phyloP scores from a whole-genome alignment of 164 flowering plant species.

The Magnolia officinalis region DNA sequence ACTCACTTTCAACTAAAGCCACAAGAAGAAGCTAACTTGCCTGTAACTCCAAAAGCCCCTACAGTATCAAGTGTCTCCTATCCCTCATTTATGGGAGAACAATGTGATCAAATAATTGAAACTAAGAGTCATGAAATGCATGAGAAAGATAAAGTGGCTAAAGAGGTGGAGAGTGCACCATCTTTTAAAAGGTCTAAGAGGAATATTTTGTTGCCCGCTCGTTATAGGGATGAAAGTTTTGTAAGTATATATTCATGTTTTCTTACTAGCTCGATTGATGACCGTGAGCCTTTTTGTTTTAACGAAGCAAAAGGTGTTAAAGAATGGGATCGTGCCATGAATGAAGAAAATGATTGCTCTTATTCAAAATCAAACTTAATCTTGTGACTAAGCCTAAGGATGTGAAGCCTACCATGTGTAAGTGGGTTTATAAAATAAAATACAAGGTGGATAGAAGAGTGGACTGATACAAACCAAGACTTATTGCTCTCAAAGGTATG shows the following conservation, averaged over 20 bases:
- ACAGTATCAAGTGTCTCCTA: neutral
- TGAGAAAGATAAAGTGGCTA: neutral
- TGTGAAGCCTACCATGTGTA: neutral
- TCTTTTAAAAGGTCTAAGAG: neutral
- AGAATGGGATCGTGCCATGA: neutral
- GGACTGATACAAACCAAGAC: neutral
- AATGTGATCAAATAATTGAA: neutral
- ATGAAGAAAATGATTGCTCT: neutral
- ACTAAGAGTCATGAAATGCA: neutral
- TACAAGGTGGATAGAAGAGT: neutral
- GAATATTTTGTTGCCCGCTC: neutral
- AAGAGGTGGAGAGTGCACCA: neutral
- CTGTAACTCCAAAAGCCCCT: neutral
- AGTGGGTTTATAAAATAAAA: conserved; percentile 4
- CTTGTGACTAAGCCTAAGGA: conserved; percentile 5
- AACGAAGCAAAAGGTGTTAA: neutral
- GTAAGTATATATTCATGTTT: neutral
- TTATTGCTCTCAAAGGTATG: neutral
- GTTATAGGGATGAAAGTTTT: neutral
- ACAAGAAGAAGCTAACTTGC: neutral
- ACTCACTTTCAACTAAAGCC: neutral
- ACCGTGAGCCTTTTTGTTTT: neutral
- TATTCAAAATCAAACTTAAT: conserved; percentile 1
- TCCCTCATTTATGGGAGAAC: neutral
- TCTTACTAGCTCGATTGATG: neutral